Base-by-base conservation (phyloP, 768 basidiomycete species). In the Neoboletus brunneissimus region DNA sequence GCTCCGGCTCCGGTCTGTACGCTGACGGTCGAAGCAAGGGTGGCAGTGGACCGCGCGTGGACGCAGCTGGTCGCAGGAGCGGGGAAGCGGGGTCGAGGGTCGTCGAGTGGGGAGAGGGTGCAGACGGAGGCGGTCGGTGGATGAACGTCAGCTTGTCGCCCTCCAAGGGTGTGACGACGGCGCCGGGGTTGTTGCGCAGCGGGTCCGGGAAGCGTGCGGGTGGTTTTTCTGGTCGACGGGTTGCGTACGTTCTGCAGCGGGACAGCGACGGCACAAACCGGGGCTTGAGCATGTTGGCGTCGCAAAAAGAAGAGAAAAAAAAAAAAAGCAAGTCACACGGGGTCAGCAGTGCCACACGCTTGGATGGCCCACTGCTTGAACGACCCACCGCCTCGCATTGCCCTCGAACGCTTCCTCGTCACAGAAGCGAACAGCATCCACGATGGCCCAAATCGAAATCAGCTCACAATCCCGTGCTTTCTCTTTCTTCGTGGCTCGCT, bases 41-140 rank as follows among this genome's bases (percentile, higher is more conserved):
- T 2, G 84, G 84, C 7, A 80, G 72, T 15, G 76, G 73, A 0
- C 63, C 51, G n/a, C 44, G 53, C 11, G 73, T 63, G 7, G 62
- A 25, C 2, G 66, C 53, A 7, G 74, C 65, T 15, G 80, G 72
- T 0, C 75, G 75, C 16, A 93, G 79, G 5, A 93, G 76, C 0
- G 91, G 88, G 0, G 91, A 94, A 7, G 81, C 72, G 11, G 91
- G 91, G 10, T 79, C 76, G 6, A 83, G 83, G 6, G 83, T 86
- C 54, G 85, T 81, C 20, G 91, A 94, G 56, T 78, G 75, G 4
- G 90, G 89, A 18, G 89, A 79, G 10, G 88, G 87, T 11, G 85
- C 81, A 11, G 87, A 83, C 0, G 91, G 88, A 0, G 91, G 91
- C n/a, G 88, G 88, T 42, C 91, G 85, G 68, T 90, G 89, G 55